Percentiles rank a stretch among this genome's conserved stretches.
Evolutionary conservation across 2,329 filamentous ascomycete species (phyloP).

Genomic region (Botrytis medusae): DNA sequence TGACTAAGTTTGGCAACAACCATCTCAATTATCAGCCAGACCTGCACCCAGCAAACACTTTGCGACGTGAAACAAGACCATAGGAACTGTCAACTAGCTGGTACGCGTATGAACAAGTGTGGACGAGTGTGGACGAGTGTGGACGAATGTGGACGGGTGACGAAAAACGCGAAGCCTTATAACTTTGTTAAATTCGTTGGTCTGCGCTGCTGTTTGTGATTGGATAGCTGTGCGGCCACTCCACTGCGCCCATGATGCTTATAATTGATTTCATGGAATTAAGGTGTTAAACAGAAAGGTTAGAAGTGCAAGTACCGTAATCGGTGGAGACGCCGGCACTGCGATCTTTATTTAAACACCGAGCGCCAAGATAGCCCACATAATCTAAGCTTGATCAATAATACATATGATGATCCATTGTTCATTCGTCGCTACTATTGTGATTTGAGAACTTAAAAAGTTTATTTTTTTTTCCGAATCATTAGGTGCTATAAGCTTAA

Average conservation of each 20-base stretch:
- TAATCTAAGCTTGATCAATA: background rate
- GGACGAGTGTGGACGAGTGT: background rate
- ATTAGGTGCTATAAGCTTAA: background rate
- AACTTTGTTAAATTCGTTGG: too few species aligned
- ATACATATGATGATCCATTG: too few species aligned
- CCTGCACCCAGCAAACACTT: background rate
- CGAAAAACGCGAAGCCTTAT: too few species aligned
- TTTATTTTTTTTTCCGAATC: background rate
- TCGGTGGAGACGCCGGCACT: background rate
- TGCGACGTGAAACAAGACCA: background rate
- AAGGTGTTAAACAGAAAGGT: background rate
- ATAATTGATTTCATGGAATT: background rate
- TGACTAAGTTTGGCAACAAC: background rate
- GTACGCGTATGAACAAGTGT: too few species aligned
- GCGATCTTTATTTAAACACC: background rate
- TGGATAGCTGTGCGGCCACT: too few species aligned
- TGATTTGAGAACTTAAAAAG: too few species aligned
- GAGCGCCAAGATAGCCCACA: background rate
- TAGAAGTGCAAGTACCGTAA: background rate
- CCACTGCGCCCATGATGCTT: background rate
- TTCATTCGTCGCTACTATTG: background rate
- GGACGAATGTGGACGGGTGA: too few species aligned
- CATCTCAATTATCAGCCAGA: background rate
- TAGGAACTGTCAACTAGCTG: background rate
- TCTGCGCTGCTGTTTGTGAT: too few species aligned